These are phyloP conservation scores for Abrus pulchellus DNA, from an alignment of 306 rosid species.

Conservation along the genomic window DNA sequence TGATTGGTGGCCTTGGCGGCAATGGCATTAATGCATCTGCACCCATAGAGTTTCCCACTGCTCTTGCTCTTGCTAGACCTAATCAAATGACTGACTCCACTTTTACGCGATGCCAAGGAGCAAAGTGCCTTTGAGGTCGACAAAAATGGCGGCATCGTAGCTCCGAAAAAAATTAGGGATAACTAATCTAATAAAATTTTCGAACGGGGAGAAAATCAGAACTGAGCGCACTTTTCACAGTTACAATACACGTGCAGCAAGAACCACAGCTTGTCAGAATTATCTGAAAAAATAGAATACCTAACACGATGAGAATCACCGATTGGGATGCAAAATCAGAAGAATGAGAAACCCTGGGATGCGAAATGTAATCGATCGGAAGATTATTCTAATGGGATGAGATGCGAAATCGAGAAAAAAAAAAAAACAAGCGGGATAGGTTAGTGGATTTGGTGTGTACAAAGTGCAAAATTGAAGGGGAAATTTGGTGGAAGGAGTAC, in stretches of 20 bases:
- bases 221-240: background rate
- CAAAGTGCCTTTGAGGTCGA: conserved; percentile 67
- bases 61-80: conserved; percentile 46
- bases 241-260: background rate
- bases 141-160: conserved; percentile 74
- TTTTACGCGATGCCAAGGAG: conserved; percentile 60
- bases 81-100: conserved; percentile 53
- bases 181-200: conserved; percentile 45
- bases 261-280: background rate
- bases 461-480: background rate
- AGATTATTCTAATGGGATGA: background rate
- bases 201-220: conserved; percentile 19
- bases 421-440: background rate
- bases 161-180: conserved; percentile 6
- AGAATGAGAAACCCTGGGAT: conserved; percentile 46
- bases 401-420: background rate
- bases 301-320: background rate
- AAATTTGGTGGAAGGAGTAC: background rate
- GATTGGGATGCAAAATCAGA: conserved; percentile 3
- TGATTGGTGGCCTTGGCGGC: conserved; percentile 48
- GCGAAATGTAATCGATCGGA: background rate
- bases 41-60: conserved; percentile 34
- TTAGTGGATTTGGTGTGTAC: background rate
- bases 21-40: conserved; percentile 56
- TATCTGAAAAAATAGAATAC: background rate